A percentile compares a stretch with the other conserved stretches of the same genome.
Evolutionary conservation across 805 yeast genomes (phyloP).

Genomic region (Candida pseudoglaebosa): DNA sequence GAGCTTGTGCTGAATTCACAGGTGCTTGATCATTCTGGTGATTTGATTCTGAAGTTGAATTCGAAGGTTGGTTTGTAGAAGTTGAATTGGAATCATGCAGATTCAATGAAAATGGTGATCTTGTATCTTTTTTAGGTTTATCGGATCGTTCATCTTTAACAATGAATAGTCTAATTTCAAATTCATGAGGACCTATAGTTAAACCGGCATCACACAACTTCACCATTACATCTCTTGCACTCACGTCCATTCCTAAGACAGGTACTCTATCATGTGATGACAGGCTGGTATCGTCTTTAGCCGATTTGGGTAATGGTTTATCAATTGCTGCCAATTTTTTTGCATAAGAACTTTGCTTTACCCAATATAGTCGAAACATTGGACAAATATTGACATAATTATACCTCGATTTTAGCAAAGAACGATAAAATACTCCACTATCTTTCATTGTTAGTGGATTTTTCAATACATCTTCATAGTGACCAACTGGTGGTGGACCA

Average conservation of each 20-base stretch:
- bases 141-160: slow-evolving; percentile 76
- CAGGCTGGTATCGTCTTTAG: slow-evolving; percentile 13
- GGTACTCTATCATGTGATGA: slow-evolving; percentile 22
- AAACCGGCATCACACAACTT: slow-evolving; percentile 75
- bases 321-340: slow-evolving; percentile 39
- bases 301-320: slow-evolving; percentile 30
- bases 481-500: slow-evolving; percentile 58
- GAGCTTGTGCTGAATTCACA: neutral
- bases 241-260: slow-evolving; percentile 37
- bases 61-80: neutral
- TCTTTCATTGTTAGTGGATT: slow-evolving; percentile 70
- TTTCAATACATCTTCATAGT: slow-evolving; percentile 46
- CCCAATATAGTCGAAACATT: slow-evolving; percentile 81
- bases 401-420: slow-evolving; percentile 70
- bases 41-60: neutral
- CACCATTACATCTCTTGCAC: slow-evolving; percentile 82
- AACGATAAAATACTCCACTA: slow-evolving; percentile 65
- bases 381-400: slow-evolving; percentile 52
- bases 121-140: slow-evolving; percentile 27
- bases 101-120: neutral
- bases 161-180: slow-evolving; percentile 75
- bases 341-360: slow-evolving; percentile 58
- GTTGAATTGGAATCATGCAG: neutral
- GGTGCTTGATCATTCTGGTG: too few relatives aligned
- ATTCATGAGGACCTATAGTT: slow-evolving; percentile 78